Evolutionary conservation across 2,329 filamentous ascomycete species (phyloP), one percentile per base, ranked within the genome.

Genomic region (Aspergillus pseudonomiae): DNA sequence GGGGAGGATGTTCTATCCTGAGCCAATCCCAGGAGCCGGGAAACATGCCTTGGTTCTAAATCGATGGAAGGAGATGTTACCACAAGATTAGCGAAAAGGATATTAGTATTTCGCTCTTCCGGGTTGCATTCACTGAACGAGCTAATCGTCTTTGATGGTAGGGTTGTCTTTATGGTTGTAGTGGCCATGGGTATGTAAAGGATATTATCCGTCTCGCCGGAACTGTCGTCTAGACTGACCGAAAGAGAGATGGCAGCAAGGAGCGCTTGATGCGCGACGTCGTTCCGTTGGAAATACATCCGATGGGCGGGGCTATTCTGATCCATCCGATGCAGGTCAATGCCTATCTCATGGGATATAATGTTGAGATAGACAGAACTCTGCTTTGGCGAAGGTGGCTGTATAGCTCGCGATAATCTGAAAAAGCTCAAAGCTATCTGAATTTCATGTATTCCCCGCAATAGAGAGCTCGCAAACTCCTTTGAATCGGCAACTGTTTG

Each of bases 161-260:
- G 81, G 0, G 96, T 99, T 0, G 95, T 98, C 76, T 94, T 93
- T 64, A 98, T 88, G 0, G 90, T 99, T 3, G 94, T 97, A 1
- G 95, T 99, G 24, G 94, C 92, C 95, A 99, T 98, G 0, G 95
- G 95, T 50, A 99, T 87, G 75, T 99, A 99, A 26, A 97, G 80
- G 63, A 99, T 85, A 60, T 94, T 89, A 75, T 97, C 93, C 0
- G 92, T 90, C 70, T 91, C 91, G 10, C 91, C 91, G 32, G 90
- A 88, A n/a, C 93, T 92, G 75, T 97, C 93, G 72, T 97, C 94
- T 41, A 99, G 84, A 45, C 93, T 95, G 62, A 98, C 85, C 0
- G 94, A 94, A 61, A 99, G 91, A 0, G 95, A 97, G 46, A 99
- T 88, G 4, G 94, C 95, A 21, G 94, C 95, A 26, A 95, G 86